These are phyloP conservation scores for Candida krabiensis DNA, from an alignment of 805 yeast species.

Conservation along the genomic window DNA sequence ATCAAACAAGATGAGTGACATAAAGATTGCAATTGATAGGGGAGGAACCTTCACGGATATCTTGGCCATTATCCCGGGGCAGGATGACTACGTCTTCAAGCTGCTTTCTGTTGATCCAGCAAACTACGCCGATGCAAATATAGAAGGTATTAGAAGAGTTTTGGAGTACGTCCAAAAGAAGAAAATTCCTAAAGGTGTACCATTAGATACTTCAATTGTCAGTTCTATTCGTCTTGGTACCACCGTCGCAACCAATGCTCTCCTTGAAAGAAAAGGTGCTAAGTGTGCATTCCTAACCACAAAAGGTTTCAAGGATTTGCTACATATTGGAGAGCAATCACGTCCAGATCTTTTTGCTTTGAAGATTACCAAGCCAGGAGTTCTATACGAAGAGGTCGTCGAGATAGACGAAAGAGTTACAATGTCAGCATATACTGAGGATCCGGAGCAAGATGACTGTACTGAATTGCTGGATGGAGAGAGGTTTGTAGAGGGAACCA, in stretches of 20 bases:
- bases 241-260: conserved; percentile 89
- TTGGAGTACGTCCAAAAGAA: conserved; percentile 54
- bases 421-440: conserved; percentile 68
- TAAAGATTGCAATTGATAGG: conserved; percentile 38
- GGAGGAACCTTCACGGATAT: conserved; percentile 89
- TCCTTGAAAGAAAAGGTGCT: conserved; percentile 85
- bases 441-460: conserved; percentile 50
- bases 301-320: conserved; percentile 76
- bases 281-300: conserved; percentile 76
- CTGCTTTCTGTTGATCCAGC: conserved; percentile 78
- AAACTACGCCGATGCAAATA: conserved; percentile 82
- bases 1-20: conserved; percentile 8
- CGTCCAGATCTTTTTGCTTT: conserved; percentile 82
- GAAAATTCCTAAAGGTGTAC: conserved; percentile 51
- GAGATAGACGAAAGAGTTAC: conserved; percentile 87
- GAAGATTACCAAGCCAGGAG: conserved; percentile 62
- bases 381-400: conserved; percentile 65
- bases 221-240: conserved; percentile 78
- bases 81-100: conserved; percentile 62
- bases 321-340: conserved; percentile 81
- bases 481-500: conserved; percentile 33
- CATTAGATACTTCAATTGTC: conserved; percentile 56
- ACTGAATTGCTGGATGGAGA: conserved; percentile 19
- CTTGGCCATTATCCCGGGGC: conserved; percentile 38
- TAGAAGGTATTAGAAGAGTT: conserved; percentile 79